Conservation (phyloP, 495 filamentous ascomycete genomes). For the Hyaloscypha variabilis region DNA sequence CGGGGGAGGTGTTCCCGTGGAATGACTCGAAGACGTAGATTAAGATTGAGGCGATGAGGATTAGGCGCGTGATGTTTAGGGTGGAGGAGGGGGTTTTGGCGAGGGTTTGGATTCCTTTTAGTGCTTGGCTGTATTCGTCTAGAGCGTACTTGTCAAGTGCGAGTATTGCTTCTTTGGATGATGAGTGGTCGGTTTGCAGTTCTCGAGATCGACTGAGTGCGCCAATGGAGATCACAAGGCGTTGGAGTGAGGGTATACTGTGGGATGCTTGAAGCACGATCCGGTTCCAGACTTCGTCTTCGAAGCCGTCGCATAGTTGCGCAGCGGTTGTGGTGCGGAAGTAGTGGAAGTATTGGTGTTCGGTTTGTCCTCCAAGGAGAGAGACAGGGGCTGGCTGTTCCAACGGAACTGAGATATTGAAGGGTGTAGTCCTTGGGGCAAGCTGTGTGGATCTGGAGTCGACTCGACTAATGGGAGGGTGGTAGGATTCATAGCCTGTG, state of each 20-base stretch:
- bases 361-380: neutral
- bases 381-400: neutral
- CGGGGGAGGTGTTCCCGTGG: no score
- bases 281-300: conserved; percentile 1
- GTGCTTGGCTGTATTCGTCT: no score
- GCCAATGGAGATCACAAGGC: neutral
- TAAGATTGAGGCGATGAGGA: no score
- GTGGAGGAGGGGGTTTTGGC: no score
- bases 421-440: neutral
- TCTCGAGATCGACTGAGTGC: no score
- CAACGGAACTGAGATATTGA: neutral
- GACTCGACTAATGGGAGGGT: neutral
- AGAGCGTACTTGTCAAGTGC: no score
- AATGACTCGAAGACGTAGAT: no score
- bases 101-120: no score
- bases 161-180: no score
- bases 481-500: neutral
- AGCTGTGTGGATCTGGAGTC: neutral
- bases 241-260: neutral
- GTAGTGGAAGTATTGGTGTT: conserved; percentile 5
- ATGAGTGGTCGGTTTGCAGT: no score
- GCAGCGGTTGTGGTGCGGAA: conserved; percentile 2
- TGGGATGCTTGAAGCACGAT: conserved; percentile 17
- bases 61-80: no score
- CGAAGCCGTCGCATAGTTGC: conserved; percentile 3